phyloP scores from a whole-genome alignment of 805 yeast genomes.

The Myxozyma neotropica region DNA sequence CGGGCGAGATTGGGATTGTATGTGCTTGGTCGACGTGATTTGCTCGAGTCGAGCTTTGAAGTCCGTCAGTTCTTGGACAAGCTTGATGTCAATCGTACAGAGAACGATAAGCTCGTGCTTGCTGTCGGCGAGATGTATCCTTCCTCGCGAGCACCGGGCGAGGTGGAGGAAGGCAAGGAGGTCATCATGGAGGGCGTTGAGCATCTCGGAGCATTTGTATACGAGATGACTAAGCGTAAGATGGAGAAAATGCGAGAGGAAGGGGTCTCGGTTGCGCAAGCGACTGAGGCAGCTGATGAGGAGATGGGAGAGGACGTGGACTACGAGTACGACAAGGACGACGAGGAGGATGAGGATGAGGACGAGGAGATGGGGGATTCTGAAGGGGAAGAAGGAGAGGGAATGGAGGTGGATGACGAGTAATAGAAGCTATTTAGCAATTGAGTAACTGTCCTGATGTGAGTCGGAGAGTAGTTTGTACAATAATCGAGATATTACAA shows the following conservation, averaged over 20 bases:
- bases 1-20: slow-evolving; percentile 45
- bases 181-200: slow-evolving; percentile 40
- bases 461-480: neutral
- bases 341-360: neutral
- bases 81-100: slow-evolving; percentile 9
- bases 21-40: slow-evolving; percentile 38
- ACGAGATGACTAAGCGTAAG: slow-evolving; percentile 41
- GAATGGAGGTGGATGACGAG: slow-evolving; percentile 8
- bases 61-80: slow-evolving; percentile 20
- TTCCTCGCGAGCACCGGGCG: slow-evolving; percentile 14
- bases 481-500: too few species aligned
- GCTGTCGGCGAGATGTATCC: slow-evolving; percentile 42
- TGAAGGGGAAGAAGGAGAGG: neutral
- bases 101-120: slow-evolving; percentile 35
- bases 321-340: slow-evolving; percentile 2
- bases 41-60: slow-evolving; percentile 29
- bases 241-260: slow-evolving; percentile 17
- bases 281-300: neutral
- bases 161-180: slow-evolving; percentile 19
- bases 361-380: slow-evolving; percentile 2
- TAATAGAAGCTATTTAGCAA: neutral
- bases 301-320: slow-evolving; percentile 7
- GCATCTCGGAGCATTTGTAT: slow-evolving; percentile 42
- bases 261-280: neutral
- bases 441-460: too few species aligned